A percentile compares a stretch with the other conserved stretches of the same genome.
These are phyloP conservation scores for Kwoniella dendrophila DNA, from an alignment of 768 basidiomycete species.

Conservation along the genomic window DNA sequence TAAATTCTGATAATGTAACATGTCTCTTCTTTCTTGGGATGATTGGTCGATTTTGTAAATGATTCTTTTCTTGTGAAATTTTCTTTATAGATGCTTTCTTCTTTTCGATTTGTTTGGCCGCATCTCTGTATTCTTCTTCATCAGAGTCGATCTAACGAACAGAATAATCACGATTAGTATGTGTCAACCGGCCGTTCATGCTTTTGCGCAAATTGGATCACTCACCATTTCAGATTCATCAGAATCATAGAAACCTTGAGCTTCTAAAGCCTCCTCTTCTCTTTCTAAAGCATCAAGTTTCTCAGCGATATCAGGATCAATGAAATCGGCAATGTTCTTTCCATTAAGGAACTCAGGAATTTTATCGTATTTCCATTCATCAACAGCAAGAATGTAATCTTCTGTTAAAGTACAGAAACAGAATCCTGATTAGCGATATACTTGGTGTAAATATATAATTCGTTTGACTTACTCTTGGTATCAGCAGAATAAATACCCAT, in stretches of 20 bases:
- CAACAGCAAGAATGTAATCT: slow-evolving; percentile 83
- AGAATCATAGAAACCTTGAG: slow-evolving; percentile 90
- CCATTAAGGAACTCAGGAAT: slow-evolving; percentile 99
- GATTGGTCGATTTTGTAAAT: slow-evolving; percentile 81
- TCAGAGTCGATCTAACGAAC: slow-evolving; percentile 62
- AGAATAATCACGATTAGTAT: neutral
- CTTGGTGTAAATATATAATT: neutral
- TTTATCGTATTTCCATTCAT: slow-evolving; percentile 91
- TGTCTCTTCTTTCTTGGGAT: slow-evolving; percentile 68
- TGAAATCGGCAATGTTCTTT: slow-evolving; percentile 98
- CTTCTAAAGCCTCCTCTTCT: slow-evolving; percentile 91
- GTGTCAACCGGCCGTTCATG: neutral
- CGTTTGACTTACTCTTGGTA: slow-evolving; percentile 70
- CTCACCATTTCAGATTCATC: slow-evolving; percentile 78
- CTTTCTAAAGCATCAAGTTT: slow-evolving; percentile 95
- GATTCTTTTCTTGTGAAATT: slow-evolving; percentile 73
- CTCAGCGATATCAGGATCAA: slow-evolving; percentile 95
- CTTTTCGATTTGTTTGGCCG: slow-evolving; percentile 63
- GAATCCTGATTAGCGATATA: neutral
- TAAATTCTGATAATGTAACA: slow-evolving; percentile 71
- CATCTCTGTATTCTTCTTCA: slow-evolving; percentile 69
- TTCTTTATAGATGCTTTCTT: slow-evolving; percentile 68
- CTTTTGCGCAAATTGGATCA: slow-evolving; percentile 11
- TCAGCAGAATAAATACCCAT: slow-evolving; percentile 89
- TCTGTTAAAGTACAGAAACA: slow-evolving; percentile 61